phyloP scores from a whole-genome alignment of 768 basidiomycete genomes.

The Boletus huronensis region DNA sequence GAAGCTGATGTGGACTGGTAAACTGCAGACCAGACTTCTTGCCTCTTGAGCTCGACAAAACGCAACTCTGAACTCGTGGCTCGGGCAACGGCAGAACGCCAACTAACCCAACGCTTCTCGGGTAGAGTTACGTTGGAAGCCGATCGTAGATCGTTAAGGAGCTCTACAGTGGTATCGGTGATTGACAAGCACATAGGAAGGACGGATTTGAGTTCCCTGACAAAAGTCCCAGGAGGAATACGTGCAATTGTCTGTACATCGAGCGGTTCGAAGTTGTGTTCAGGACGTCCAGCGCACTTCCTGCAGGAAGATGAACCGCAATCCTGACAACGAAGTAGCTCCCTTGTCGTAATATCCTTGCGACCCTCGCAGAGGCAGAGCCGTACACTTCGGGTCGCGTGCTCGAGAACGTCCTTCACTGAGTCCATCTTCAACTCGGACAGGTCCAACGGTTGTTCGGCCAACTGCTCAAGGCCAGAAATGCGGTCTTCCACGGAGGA shows the following conservation, averaged over 20 bases:
- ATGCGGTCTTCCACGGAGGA: conserved; percentile 48
- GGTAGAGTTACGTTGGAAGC: conserved; percentile 42
- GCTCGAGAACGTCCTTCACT: conserved; percentile 53
- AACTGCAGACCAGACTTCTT: conserved; percentile 80
- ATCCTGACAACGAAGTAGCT: conserved; percentile 65
- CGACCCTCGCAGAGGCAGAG: conserved; percentile 93
- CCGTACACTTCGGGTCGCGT: conserved; percentile 68
- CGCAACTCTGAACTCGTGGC: conserved; percentile 64
- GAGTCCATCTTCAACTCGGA: conserved; percentile 47
- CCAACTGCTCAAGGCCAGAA: conserved; percentile 67
- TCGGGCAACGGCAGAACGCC: conserved; percentile 64
- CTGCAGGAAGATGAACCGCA: conserved; percentile 79
- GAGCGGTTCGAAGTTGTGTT: conserved; percentile 68
- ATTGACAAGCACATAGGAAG: conserved; percentile 85
- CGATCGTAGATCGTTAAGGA: conserved; percentile 51
- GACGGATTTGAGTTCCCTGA: conserved; percentile 69
- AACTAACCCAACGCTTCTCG: conserved; percentile 59
- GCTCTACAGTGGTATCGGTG: conserved; percentile 42
- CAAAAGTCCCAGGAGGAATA: conserved; percentile 69
- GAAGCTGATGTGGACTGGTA: conserved; percentile 70
- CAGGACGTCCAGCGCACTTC: conserved; percentile 87
- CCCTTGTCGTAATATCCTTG: conserved; percentile 64
- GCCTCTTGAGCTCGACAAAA: conserved; percentile 83
- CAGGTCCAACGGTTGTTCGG: conserved; percentile 64
- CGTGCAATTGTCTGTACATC: conserved; percentile 53